Evolutionary conservation across 257 asterid species (phyloP), one percentile per base, ranked within the genome.

Genomic region (Mitragyna speciosa): DNA sequence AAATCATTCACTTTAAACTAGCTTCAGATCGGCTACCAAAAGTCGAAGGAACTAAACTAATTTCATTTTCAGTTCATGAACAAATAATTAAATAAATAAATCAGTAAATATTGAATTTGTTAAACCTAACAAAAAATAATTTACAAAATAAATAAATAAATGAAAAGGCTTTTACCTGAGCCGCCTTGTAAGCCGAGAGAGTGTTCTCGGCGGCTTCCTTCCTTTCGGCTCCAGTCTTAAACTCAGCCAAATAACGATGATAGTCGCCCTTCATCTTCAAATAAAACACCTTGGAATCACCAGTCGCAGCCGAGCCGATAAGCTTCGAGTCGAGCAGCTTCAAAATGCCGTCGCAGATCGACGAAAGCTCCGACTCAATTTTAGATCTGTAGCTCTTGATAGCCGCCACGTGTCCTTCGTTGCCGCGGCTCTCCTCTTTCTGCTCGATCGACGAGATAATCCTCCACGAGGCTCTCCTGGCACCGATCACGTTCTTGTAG

Each of bases 181-280:
- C 96, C 71, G 98, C 73, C 78, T 92, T 93, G 86, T 93, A 93
- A 73, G 98, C 98, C 65, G 89, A 83, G 80, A 93, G 97, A 81
- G 98, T 93, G 67, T 92, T 92, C 88, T 93, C 97, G 20, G 98
- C 97, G 78, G 98, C 98, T 49, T 92, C 94, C 82, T 93, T 93
- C 28, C 97, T 76, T 83, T 91, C 97, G 45, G 89, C 85, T 43
- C 90, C 94, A 20, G 92, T 85, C 82, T 89, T 93, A 61, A 93
- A 93, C 87, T 93, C 97, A 6, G 97, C 97, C 91, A 93, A 82
- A 68, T 93, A 93, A 20, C 97, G 93, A 80, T 91, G 90, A 66
- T 93, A 93, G 80, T 93, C 97, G 30, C 97, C 97, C 87, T 89
- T 93, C 97, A 93, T 93, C 92, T 93, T 93, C 94, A 93, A 84